Evolutionary conservation across 371 early-diverging fungal genomes (phyloP), one percentile per base, ranked within the genome.

Genomic region (Umbelopsis sp.): DNA sequence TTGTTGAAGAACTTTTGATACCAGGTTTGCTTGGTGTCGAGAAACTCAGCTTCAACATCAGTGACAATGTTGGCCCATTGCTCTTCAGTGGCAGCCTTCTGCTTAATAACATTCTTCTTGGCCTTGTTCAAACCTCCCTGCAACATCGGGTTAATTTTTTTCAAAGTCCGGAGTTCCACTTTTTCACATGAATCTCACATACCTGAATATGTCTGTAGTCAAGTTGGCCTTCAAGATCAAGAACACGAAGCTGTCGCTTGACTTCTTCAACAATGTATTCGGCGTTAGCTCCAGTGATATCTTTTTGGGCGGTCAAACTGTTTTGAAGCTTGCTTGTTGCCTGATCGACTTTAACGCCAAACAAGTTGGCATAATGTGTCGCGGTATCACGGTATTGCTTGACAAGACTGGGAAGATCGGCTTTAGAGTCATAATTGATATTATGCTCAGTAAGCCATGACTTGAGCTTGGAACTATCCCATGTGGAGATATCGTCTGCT

Each of bases 331-430:
- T 72, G 12, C 76, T 66, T 16, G 76, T 50, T 10, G 80, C 51
- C 20, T 72, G 70, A 35, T 79, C 72, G 22, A 83, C 69, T 37
- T 70, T 73, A 66, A 69, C 65, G 14, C 77, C 70, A 67, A 83
- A 83, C 6, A 72, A 51, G 16, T 73, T 69, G 2, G 81, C 74
- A 65, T 77, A 79, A n/a, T 53, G 67, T n/a, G 67, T 63, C 16
- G 78, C 83, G 14, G 78, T 72, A 45, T 80, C 74, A 22, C 74
- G 78, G 51, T 83, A 83, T 45, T 70, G 69, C 57, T 74, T 72
- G 38, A 74, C 78, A 18, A 57, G 18, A 35, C 35, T 57, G n/a
- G 57, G 18, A 18, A 57, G 57, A 57, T 57, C 57, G 11, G 57
- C 22, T 14, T 29, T 32, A 35, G 57, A 35, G 35, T 57, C 57